These are phyloP conservation scores for Tillandsia fasciculata DNA, from an alignment of 176 grass and related monocot genomes.

Conservation along the genomic window DNA sequence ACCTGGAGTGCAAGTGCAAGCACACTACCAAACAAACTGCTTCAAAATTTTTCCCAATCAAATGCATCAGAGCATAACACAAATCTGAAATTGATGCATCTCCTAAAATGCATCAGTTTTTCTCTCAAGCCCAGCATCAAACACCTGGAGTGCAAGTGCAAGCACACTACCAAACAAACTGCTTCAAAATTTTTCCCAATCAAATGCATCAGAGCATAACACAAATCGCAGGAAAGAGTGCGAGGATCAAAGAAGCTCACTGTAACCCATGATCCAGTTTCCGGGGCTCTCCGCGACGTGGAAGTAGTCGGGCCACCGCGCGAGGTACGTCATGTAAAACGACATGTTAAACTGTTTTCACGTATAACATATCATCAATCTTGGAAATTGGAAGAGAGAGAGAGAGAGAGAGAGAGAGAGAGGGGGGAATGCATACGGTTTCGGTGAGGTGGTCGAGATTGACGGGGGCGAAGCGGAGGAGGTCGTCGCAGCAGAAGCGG, in stretches of 20 bases:
- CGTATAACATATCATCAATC: background rate
- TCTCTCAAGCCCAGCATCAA: no score
- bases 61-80: background rate
- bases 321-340: constrained; percentile 99
- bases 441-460: constrained; percentile 98
- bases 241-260: constrained; percentile 21
- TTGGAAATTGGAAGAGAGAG: background rate
- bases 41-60: background rate
- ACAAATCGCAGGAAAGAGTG: background rate
- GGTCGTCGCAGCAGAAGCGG: constrained; percentile 91
- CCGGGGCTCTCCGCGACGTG: constrained; percentile 57
- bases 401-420: background rate
- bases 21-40: background rate
- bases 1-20: no score
- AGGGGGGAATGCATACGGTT: constrained; percentile 30
- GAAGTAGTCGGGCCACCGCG: constrained; percentile 98
- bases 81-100: no score
- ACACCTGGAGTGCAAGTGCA: no score
- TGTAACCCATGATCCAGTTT: constrained; percentile 93
- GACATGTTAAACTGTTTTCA: constrained; percentile 93
- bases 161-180: background rate
- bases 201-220: background rate
- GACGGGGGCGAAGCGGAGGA: constrained; percentile 72
- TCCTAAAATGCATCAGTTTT: no score
- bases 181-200: background rate